Conservation (phyloP, 2,329 filamentous ascomycete species). For the Huntiella decipiens region DNA sequence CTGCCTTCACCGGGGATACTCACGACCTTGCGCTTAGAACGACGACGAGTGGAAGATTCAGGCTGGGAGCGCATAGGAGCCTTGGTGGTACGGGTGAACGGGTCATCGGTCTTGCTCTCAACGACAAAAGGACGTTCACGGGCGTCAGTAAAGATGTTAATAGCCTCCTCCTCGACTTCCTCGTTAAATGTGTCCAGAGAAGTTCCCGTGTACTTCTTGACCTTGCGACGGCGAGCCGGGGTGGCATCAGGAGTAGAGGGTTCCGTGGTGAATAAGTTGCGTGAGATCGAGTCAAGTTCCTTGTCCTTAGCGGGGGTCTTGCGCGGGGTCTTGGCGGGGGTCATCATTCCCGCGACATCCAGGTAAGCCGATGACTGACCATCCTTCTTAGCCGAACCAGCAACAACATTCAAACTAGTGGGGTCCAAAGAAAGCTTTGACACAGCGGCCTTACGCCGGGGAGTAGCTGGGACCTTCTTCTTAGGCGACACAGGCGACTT, state of each 20-base stretch:
- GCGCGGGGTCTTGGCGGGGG: conserved; percentile 58
- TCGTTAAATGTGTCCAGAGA: conserved; percentile 34
- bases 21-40: conserved; percentile 36
- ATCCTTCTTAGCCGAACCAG: conserved; percentile 16
- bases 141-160: conserved; percentile 60
- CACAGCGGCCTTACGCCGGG: conserved; percentile 11
- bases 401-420: conserved; percentile 22
- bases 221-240: conserved; percentile 37
- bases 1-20: conserved; percentile 37
- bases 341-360: conserved; percentile 44
- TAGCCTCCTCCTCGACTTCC: conserved; percentile 35
- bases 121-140: conserved; percentile 56
- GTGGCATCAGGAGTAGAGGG: conserved; percentile 37
- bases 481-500: conserved; percentile 14
- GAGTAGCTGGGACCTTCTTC: conserved; percentile 20
- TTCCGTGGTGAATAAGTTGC: conserved; percentile 38
- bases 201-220: conserved; percentile 36
- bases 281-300: conserved; percentile 34
- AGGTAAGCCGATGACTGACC: conserved; percentile 18
- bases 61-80: conserved; percentile 16
- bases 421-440: conserved; percentile 23
- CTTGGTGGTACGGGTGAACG: conserved; percentile 38
- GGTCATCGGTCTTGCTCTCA: conserved; percentile 49
- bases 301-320: conserved; percentile 37
- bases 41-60: conserved; percentile 23